Evolutionary conservation across 75 land plant genomes (phyloP).

Genomic region (Larix kaempferi): DNA sequence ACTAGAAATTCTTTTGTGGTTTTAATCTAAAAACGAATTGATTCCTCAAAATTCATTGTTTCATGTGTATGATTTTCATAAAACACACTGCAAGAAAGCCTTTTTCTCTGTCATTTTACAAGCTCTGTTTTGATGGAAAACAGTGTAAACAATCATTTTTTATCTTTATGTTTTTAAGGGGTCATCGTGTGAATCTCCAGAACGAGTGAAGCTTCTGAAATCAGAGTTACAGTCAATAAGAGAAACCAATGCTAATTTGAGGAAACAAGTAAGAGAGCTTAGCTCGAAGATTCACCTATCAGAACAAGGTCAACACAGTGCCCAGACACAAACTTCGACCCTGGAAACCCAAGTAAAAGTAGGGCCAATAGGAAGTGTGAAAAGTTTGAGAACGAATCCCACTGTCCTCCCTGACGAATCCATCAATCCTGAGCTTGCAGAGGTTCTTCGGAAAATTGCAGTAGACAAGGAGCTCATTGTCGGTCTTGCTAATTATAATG

Average conservation of each 20-base stretch:
- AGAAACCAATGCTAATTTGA: constrained; percentile 54
- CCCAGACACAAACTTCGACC: constrained; percentile 43
- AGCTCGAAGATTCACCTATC: constrained; percentile 35
- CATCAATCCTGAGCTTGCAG: constrained; percentile 79
- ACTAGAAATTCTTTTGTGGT: neutral
- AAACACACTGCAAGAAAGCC: neutral
- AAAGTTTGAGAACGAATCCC: constrained; percentile 74
- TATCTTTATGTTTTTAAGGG: constrained; percentile 18
- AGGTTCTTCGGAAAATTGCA: constrained; percentile 68
- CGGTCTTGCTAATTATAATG: constrained; percentile 84
- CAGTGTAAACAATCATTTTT: neutral
- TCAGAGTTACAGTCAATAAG: constrained; percentile 24
- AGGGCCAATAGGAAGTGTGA: constrained; percentile 90
- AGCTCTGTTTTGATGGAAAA: neutral
- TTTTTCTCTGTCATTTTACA: neutral
- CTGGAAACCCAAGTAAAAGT: constrained; percentile 54
- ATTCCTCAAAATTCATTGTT: neutral
- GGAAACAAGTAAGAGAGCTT: constrained; percentile 55
- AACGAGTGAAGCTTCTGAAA: constrained; percentile 39
- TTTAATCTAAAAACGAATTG: neutral
- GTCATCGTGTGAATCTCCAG: constrained; percentile 51
- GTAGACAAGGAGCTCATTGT: constrained; percentile 76
- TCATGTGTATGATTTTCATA: neutral
- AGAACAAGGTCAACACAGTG: constrained; percentile 58
- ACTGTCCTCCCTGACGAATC: constrained; percentile 79